Percentiles rank a stretch among this genome's conserved stretches.
Evolutionary conservation across 805 yeast species (phyloP).

Genomic region (Limtongozyma cylindracea): DNA sequence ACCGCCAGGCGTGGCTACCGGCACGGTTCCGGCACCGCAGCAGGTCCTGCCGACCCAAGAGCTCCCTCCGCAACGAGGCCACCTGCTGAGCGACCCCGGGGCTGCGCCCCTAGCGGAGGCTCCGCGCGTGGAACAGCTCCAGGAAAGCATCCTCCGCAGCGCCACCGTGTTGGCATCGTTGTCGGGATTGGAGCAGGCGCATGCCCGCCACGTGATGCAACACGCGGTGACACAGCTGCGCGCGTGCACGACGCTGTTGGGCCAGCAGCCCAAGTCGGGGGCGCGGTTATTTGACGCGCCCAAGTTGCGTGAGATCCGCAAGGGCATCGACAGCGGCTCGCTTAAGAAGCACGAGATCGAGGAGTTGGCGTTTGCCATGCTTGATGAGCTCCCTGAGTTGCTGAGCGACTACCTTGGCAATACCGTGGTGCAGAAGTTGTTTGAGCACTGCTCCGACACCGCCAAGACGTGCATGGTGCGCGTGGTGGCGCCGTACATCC

Average conservation of each 20-base stretch:
- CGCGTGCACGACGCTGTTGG: too few species aligned
- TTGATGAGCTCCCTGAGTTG: conserved; percentile 72
- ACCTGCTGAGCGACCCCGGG: too few species aligned
- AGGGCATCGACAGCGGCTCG: conserved; percentile 15
- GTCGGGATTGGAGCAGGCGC: conserved; percentile 14
- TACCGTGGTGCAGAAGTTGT: conserved; percentile 82
- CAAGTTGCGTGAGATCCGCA: conserved; percentile 65
- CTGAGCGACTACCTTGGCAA: conserved; percentile 88
- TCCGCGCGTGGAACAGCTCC: too few species aligned
- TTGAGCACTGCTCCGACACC: conserved; percentile 44
- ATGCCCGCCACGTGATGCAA: conserved; percentile 33
- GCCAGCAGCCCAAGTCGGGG: too few species aligned
- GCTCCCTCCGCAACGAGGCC: too few species aligned
- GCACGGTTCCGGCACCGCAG: too few species aligned
- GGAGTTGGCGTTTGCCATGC: conserved; percentile 60
- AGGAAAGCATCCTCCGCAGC: too few species aligned
- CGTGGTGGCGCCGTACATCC: conserved; percentile 50
- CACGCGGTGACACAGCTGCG: conserved; percentile 49
- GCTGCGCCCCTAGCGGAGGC: too few species aligned
- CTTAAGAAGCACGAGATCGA: conserved; percentile 53
- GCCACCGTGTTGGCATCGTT: too few species aligned
- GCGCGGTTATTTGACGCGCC: conserved; percentile 92
- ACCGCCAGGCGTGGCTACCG: too few species aligned
- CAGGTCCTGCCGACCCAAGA: too few species aligned
- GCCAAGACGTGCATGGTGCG: conserved; percentile 49